Percentiles rank a stretch among this genome's conserved stretches.
Evolutionary conservation across 192 early-diverging fungal species (phyloP).

Genomic region (Umbelopsis sp.): DNA sequence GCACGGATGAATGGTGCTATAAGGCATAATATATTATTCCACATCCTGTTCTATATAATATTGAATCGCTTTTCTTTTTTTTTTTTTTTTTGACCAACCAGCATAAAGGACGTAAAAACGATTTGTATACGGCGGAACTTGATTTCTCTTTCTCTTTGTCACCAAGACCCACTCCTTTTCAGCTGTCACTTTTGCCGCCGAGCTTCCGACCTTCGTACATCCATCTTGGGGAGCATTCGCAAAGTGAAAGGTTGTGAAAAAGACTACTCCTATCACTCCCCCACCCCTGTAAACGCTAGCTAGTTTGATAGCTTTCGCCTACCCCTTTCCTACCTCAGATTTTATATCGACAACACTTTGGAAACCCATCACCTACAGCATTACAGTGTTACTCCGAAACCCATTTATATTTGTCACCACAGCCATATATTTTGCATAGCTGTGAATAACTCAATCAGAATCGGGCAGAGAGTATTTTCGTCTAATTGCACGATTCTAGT

Average conservation of each 20-base stretch:
- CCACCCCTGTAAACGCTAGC: not conserved
- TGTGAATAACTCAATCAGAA: not conserved
- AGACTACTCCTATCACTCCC: not conserved
- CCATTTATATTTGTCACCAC: not conserved
- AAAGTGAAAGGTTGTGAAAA: not conserved
- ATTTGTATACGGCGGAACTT: constrained; percentile 10
- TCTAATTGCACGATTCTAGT: not conserved
- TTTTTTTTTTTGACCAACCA: not conserved
- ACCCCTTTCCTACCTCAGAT: not conserved
- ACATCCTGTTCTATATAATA: no score
- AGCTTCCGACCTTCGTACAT: constrained; percentile 14
- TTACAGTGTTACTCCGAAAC: constrained; percentile 8
- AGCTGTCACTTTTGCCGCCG: constrained; percentile 21
- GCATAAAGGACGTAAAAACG: not conserved
- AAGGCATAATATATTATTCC: no score
- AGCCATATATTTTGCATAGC: not conserved
- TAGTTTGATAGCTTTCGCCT: not conserved
- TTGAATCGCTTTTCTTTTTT: no score
- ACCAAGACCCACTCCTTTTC: constrained; percentile 18
- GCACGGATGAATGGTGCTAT: no score
- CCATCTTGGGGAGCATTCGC: not conserved
- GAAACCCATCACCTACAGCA: not conserved
- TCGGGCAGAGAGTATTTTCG: not conserved
- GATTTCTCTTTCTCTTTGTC: constrained; percentile 8
- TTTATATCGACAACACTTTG: not conserved